These are phyloP conservation scores for Cubamyces lactineus DNA, from an alignment of 768 basidiomycete species.

Conservation along the genomic window DNA sequence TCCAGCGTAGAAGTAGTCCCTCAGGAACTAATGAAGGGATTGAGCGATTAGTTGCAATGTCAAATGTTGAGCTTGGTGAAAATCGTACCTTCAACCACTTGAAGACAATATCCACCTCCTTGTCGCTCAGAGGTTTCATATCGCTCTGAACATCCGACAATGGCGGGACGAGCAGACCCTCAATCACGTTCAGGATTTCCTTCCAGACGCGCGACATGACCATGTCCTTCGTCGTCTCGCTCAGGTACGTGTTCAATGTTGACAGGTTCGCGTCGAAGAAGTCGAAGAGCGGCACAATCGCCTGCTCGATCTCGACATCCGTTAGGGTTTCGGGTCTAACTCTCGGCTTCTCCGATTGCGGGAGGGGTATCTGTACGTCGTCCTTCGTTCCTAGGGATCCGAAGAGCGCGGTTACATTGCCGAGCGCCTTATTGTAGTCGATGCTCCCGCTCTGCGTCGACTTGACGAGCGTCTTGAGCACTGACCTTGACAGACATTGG, in stretches of 20 bases:
- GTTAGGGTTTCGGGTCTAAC: conserved; percentile 79
- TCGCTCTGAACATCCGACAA: conserved; percentile 83
- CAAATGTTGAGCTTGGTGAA: neutral
- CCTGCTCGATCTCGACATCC: conserved; percentile 93
- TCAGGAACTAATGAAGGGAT: conserved; percentile 93
- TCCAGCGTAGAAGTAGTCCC: conserved; percentile 93
- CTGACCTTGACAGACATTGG: conserved; percentile 76
- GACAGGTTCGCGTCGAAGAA: conserved; percentile 95
- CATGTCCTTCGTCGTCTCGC: conserved; percentile 82
- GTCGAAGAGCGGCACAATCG: conserved; percentile 90
- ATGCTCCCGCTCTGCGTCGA: conserved; percentile 48
- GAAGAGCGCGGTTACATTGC: conserved; percentile 80
- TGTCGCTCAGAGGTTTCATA: conserved; percentile 90
- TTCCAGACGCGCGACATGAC: conserved; percentile 97
- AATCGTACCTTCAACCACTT: conserved; percentile 89
- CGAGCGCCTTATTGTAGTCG: conserved; percentile 90
- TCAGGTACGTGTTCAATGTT: conserved; percentile 86
- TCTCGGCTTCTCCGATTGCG: conserved; percentile 75
- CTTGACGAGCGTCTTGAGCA: conserved; percentile 82
- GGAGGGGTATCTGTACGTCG: conserved; percentile 81
- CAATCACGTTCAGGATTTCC: conserved; percentile 85
- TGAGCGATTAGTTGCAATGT: neutral
- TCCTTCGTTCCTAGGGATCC: conserved; percentile 67
- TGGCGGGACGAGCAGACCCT: conserved; percentile 88
- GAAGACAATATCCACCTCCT: conserved; percentile 98